Evolutionary conservation across 345 rosid species (phyloP).

Genomic region (Cardamine chenopodiifolia): DNA sequence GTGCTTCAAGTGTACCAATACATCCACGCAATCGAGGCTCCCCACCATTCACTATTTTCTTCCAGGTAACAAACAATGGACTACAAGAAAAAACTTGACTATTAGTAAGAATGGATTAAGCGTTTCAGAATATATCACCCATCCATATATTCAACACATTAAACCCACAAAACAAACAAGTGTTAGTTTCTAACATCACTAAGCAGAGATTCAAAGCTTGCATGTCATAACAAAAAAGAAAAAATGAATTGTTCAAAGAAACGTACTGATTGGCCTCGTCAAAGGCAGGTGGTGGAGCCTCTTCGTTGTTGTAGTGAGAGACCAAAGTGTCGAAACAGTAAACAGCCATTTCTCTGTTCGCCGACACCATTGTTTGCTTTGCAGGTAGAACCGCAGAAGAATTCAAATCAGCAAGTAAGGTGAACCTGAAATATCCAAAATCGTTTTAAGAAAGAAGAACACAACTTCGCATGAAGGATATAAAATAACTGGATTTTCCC

Average conservation of each 20-base stretch:
- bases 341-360: constrained; percentile 95
- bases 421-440: constrained; percentile 28
- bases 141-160: not conserved
- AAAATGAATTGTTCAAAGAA: not conserved
- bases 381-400: not conserved
- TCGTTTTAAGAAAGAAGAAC: not conserved
- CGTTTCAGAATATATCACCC: too few species aligned
- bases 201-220: not conserved
- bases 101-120: not conserved
- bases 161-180: not conserved
- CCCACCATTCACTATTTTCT: constrained; percentile 79
- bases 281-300: constrained; percentile 85
- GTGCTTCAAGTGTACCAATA: constrained; percentile 94
- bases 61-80: constrained; percentile 99
- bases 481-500: not conserved
- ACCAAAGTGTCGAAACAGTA: constrained; percentile 93
- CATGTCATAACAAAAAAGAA: not conserved
- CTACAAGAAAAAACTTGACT: constrained; percentile 45
- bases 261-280: constrained; percentile 78
- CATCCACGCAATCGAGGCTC: constrained; percentile 99
- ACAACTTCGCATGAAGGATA: not conserved
- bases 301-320: constrained; percentile 87
- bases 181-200: not conserved
- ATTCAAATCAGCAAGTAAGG: constrained; percentile 11
- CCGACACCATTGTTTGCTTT: constrained; percentile 70